Percentiles rank a stretch among this genome's conserved stretches.
Conservation (phyloP, 1,139 yeast species). For the Hyphopichia pseudoburtonii region DNA sequence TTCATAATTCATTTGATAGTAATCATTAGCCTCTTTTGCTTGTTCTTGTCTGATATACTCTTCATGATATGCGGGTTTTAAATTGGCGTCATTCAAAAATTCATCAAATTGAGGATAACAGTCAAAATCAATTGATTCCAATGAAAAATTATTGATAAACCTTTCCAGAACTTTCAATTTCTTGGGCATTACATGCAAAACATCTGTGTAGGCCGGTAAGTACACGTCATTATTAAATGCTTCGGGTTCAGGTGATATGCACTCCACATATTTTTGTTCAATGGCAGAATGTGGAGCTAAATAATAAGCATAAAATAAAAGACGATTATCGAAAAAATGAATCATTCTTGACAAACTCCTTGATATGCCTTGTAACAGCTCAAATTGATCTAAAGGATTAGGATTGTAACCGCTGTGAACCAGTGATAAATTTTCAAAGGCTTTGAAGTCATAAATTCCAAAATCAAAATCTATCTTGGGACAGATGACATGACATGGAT, state of each 20-base stretch:
- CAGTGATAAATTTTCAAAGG: not conserved
- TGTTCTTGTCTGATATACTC: slow-evolving; percentile 8
- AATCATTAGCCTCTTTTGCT: slow-evolving; percentile 9
- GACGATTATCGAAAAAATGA: slow-evolving; percentile 30
- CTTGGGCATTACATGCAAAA: slow-evolving; percentile 22
- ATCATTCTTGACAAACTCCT: slow-evolving; percentile 24
- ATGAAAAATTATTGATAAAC: slow-evolving; percentile 17
- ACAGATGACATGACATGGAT: slow-evolving; percentile 31
- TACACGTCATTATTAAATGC: not conserved
- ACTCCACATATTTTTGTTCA: slow-evolving; percentile 18
- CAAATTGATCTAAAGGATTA: not conserved
- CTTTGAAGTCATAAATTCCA: slow-evolving; percentile 19
- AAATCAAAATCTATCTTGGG: slow-evolving; percentile 33
- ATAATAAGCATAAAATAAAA: slow-evolving; percentile 25
- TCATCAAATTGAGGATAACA: slow-evolving; percentile 26
- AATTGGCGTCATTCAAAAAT: slow-evolving; percentile 14
- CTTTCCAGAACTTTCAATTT: slow-evolving; percentile 24
- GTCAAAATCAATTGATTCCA: slow-evolving; percentile 16
- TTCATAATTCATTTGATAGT: slow-evolving; percentile 19
- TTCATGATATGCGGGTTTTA: slow-evolving; percentile 6
- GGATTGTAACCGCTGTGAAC: no score
- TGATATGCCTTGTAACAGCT: slow-evolving; percentile 9
- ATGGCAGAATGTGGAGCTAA: slow-evolving; percentile 22
- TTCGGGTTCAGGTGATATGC: slow-evolving; percentile 2
- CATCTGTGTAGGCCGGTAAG: slow-evolving; percentile 17